Percentiles rank a stretch among this genome's conserved stretches.
phyloP scores from a whole-genome alignment of 1,139 yeast genomes.

The Groenewaldozyma sp. region DNA sequence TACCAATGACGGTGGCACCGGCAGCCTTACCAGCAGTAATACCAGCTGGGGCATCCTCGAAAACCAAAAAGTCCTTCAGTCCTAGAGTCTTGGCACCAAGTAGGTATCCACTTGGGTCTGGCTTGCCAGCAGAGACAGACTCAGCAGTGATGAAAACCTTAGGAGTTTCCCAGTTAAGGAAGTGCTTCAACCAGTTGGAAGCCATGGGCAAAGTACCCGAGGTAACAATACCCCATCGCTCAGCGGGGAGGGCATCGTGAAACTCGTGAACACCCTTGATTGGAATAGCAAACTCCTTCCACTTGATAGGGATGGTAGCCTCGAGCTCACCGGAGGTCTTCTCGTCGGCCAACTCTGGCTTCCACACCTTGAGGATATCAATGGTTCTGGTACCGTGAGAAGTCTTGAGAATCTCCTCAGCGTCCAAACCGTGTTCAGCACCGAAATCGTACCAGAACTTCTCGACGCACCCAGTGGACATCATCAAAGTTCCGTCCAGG shows the following conservation, averaged over 20 bases:
- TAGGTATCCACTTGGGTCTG: constrained; percentile 75
- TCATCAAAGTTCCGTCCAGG: constrained; percentile 78
- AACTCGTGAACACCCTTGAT: constrained; percentile 67
- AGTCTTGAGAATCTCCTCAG: constrained; percentile 60
- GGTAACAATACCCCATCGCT: constrained; percentile 73
- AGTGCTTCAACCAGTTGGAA: constrained; percentile 59
- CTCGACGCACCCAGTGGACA: constrained; percentile 75
- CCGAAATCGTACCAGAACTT: constrained; percentile 73
- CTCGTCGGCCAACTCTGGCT: constrained; percentile 62
- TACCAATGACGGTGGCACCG: constrained; percentile 75
- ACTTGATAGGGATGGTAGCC: constrained; percentile 61
- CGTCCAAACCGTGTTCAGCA: constrained; percentile 60
- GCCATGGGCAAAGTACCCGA: constrained; percentile 75
- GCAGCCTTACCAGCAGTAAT: constrained; percentile 77
- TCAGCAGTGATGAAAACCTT: constrained; percentile 73
- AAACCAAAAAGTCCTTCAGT: constrained; percentile 48
- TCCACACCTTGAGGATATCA: constrained; percentile 65
- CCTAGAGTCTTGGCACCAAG: constrained; percentile 54
- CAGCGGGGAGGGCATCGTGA: constrained; percentile 38
- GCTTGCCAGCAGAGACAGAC: constrained; percentile 68
- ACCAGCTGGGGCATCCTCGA: constrained; percentile 88
- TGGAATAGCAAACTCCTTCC: constrained; percentile 61
- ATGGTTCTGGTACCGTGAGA: constrained; percentile 79
- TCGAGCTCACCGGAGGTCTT: constrained; percentile 63
- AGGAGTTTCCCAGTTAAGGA: constrained; percentile 55